phyloP scores from a whole-genome alignment of 2,329 filamentous ascomycete genomes.

The Dothidotthia symphoricarpi region DNA sequence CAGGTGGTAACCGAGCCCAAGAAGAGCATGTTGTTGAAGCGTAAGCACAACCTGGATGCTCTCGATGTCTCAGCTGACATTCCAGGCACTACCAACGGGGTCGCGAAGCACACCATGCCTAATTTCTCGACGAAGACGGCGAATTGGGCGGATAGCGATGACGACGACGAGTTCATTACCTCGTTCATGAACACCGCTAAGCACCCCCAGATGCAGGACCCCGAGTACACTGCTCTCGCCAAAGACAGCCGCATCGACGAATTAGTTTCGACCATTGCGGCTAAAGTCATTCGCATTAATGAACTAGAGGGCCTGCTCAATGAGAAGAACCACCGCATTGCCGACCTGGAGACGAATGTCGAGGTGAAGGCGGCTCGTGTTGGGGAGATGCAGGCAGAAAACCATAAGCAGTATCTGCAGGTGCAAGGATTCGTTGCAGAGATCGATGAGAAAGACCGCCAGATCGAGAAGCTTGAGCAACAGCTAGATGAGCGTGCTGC shows the following conservation, averaged over 20 bases:
- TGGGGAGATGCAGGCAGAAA: slow-evolving; percentile 6
- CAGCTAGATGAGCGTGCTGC: slow-evolving; percentile 11
- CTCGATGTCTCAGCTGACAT: neutral
- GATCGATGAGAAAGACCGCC: slow-evolving; percentile 16
- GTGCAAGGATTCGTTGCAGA: slow-evolving; percentile 16
- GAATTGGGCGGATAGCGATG: slow-evolving; percentile 21
- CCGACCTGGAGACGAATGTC: slow-evolving; percentile 2
- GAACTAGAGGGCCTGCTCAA: slow-evolving; percentile 9
- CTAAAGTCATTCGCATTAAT: slow-evolving; percentile 10
- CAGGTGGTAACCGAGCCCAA: neutral
- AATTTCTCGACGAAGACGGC: slow-evolving; percentile 4
- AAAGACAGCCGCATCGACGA: slow-evolving; percentile 9
- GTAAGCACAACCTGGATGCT: neutral
- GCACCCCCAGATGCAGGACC: slow-evolving; percentile 8
- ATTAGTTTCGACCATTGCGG: neutral
- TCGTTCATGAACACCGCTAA: slow-evolving; percentile 1
- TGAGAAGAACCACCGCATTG: slow-evolving; percentile 6
- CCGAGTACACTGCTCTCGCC: slow-evolving; percentile 7
- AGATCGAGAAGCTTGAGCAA: slow-evolving; percentile 10
- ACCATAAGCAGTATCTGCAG: slow-evolving; percentile 7
- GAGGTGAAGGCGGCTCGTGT: slow-evolving; percentile 3
- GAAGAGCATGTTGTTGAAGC: neutral
- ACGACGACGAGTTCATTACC: slow-evolving; percentile 14
- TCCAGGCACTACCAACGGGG: slow-evolving; percentile 3
- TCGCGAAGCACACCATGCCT: neutral